phyloP scores from a whole-genome alignment of 768 basidiomycete species.

The Hygrophorus russula region DNA sequence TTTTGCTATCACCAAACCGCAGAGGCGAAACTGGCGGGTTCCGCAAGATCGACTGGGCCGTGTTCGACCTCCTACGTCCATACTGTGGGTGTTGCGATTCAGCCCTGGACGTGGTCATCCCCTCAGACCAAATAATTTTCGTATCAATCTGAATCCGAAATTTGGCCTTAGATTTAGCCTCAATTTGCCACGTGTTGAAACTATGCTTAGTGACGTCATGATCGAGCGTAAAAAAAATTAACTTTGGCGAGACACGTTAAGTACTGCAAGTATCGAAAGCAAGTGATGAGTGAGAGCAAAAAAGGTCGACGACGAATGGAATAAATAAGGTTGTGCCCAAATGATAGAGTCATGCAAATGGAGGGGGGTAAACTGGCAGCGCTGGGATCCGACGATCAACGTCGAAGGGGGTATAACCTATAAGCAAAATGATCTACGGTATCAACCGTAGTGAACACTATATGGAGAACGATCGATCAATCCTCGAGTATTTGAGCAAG shows the following conservation, averaged over 20 bases:
- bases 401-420: not conserved
- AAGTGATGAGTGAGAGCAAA: too few relatives aligned
- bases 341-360: slow-evolving; percentile 8
- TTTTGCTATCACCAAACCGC: slow-evolving; percentile 49
- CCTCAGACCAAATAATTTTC: too few relatives aligned
- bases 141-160: too few relatives aligned
- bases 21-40: slow-evolving; percentile 32
- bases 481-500: slow-evolving; percentile 1
- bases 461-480: not conserved
- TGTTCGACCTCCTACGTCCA: slow-evolving; percentile 62
- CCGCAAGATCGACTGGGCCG: slow-evolving; percentile 54
- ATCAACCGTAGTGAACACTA: slow-evolving; percentile 35
- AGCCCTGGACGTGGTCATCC: slow-evolving; percentile 47
- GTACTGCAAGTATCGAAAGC: too few relatives aligned
- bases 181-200: too few relatives aligned
- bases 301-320: slow-evolving; percentile 8
- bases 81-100: slow-evolving; percentile 50
- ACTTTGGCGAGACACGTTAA: not conserved
- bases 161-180: too few relatives aligned
- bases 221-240: too few relatives aligned
- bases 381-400: slow-evolving; percentile 7
- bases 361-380: slow-evolving; percentile 7
- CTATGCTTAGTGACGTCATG: too few relatives aligned
- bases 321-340: slow-evolving; percentile 5
- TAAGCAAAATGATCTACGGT: slow-evolving; percentile 2